These are phyloP conservation scores for Russula foetens DNA, from an alignment of 768 basidiomycete genomes.

Conservation along the genomic window DNA sequence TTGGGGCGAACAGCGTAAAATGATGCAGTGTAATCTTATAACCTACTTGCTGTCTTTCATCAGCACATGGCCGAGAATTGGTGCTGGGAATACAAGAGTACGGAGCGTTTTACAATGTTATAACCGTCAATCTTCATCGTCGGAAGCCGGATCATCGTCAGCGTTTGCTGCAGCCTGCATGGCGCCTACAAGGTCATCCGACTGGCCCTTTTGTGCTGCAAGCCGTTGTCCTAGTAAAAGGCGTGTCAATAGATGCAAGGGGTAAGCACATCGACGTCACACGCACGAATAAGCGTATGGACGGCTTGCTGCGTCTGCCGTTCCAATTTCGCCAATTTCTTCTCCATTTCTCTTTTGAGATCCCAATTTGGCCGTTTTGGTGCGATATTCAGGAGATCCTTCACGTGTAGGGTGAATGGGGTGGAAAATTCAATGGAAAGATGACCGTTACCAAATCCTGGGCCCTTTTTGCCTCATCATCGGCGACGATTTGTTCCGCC, in stretches of 20 bases:
- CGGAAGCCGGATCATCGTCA: slow-evolving; percentile 43
- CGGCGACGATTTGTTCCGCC: slow-evolving; percentile 74
- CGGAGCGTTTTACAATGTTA: not conserved
- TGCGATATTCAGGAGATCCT: slow-evolving; percentile 96
- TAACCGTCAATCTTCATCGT: slow-evolving; percentile 49
- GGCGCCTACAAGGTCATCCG: slow-evolving; percentile 73
- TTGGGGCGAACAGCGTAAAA: slow-evolving; percentile 5
- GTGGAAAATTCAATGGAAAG: not conserved
- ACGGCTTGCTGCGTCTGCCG: slow-evolving; percentile 88
- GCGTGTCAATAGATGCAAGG: not conserved
- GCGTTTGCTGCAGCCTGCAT: slow-evolving; percentile 68
- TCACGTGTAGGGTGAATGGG: slow-evolving; percentile 14
- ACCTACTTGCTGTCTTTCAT: slow-evolving; percentile 13
- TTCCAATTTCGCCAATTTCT: slow-evolving; percentile 83
- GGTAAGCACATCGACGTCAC: not conserved
- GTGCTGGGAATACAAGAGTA: not conserved
- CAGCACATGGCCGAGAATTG: not conserved
- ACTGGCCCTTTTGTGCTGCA: slow-evolving; percentile 68
- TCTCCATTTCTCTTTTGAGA: slow-evolving; percentile 88
- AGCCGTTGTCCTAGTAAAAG: slow-evolving; percentile 58
- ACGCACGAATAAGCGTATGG: slow-evolving; percentile 86
- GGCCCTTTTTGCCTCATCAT: slow-evolving; percentile 77
- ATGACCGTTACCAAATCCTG: slow-evolving; percentile 71
- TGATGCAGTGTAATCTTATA: slow-evolving; percentile 11
- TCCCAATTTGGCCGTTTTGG: slow-evolving; percentile 98